Evolutionary conservation across 331 rosid species (phyloP).

Genomic region (Erythrophleum ivorense): DNA sequence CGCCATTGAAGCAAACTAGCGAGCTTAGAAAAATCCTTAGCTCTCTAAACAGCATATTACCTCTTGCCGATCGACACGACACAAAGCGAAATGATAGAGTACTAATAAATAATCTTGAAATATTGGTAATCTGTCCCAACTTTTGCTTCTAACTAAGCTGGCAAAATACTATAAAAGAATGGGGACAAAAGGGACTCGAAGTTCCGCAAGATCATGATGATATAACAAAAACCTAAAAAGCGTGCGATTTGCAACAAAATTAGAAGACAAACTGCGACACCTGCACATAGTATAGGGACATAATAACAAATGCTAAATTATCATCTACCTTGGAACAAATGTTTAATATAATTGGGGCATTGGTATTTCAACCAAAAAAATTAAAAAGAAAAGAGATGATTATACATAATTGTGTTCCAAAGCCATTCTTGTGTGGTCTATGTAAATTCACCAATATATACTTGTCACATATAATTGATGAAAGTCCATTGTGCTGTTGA

Average conservation of each 20-base stretch:
- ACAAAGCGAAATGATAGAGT: background rate
- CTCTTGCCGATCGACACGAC: background rate
- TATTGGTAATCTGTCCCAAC: slow-evolving; percentile 36
- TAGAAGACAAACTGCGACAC: slow-evolving; percentile 42
- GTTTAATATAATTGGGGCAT: too few relatives aligned
- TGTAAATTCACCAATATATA: too few relatives aligned
- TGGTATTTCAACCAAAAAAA: too few relatives aligned
- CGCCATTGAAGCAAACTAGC: background rate
- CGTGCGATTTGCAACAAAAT: slow-evolving; percentile 25
- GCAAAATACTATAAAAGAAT: slow-evolving; percentile 25
- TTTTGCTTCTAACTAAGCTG: slow-evolving; percentile 23
- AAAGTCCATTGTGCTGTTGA: background rate
- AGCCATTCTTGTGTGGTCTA: background rate
- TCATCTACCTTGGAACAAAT: background rate
- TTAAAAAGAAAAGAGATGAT: background rate
- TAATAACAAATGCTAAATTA: slow-evolving; percentile 11
- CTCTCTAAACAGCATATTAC: background rate
- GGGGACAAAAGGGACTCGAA: slow-evolving; percentile 43
- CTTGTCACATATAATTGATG: background rate
- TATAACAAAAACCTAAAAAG: slow-evolving; percentile 36
- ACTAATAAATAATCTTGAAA: slow-evolving; percentile 32
- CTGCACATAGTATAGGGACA: slow-evolving; percentile 29
- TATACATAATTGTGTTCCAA: background rate
- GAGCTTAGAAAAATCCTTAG: background rate
- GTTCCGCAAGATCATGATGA: slow-evolving; percentile 46